Base-by-base conservation (phyloP, 2,329 filamentous ascomycete species). In the Epichloe sibirici region DNA sequence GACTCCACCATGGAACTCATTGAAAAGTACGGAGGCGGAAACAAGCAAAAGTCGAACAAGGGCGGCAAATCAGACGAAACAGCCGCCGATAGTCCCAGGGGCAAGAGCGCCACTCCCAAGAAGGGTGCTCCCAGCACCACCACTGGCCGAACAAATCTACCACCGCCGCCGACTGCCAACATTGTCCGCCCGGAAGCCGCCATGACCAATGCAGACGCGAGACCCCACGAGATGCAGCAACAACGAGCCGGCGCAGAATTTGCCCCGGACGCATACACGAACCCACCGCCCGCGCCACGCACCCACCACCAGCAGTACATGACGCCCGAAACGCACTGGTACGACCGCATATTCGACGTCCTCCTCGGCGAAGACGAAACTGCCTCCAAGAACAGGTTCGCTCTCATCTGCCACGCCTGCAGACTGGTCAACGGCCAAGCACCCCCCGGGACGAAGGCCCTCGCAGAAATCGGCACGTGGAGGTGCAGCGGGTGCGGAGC, bases 351-450 rank as follows among this genome's bases (percentile, higher is more conserved):
- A 51, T 75, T 98, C 53, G 93, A 98, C 63, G 81, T 95, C 0
- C 80, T 98, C 28, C 78, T 98, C 0, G 93, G 93, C 48, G 93
- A 98, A 64, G 93, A 98, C 62, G 93, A 98, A 69, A 94, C 88
- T 4, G 83, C 87, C 12, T 81, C 91, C 2, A 94, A 90, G 72
- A 97, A 97, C 67, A 83, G 93, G 17, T 81, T 95, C 54, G 91
- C 83, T 7, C 74, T 98, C 57, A 88, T 98, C 52, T 98, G 93
- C 69, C 69, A 74, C 35, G 75, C 78, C 40, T 98, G 93, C 66
- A 78, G 88, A 34, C 78, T 96, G 1, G 90, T 98, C 47, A 98
- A 98, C 65, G 93, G 94, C 0, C 93, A 96, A 65, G 93, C 93
- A 3, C 90, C 91, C 90, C 91, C 93, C 0, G 93, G 93, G 1